Evolutionary conservation across 2,329 filamentous ascomycete species (phyloP).

Genomic region (Fusarium nurragi): DNA sequence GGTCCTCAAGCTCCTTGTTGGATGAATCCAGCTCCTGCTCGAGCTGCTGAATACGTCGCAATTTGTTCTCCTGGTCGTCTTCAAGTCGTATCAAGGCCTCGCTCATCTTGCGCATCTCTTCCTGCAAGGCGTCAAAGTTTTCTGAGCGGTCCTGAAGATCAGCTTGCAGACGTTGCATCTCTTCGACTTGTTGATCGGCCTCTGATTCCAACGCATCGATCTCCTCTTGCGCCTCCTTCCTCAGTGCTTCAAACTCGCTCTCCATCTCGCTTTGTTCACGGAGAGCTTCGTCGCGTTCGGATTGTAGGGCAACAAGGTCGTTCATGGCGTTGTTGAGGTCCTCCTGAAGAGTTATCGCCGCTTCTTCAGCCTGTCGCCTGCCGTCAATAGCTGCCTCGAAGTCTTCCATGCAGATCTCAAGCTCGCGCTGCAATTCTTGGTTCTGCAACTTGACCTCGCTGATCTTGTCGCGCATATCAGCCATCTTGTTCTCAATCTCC

Average conservation of each 20-base stretch:
- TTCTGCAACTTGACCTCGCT: slow-evolving; percentile 89
- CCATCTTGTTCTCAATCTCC: slow-evolving; percentile 84
- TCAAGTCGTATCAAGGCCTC: slow-evolving; percentile 87
- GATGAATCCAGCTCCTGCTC: slow-evolving; percentile 85
- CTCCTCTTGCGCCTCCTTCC: slow-evolving; percentile 72
- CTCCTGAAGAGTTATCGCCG: slow-evolving; percentile 73
- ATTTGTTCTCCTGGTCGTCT: slow-evolving; percentile 84
- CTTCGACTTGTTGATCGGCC: slow-evolving; percentile 75
- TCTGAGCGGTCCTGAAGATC: slow-evolving; percentile 82
- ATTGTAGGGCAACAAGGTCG: slow-evolving; percentile 80
- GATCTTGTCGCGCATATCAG: slow-evolving; percentile 84
- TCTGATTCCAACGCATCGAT: slow-evolving; percentile 75
- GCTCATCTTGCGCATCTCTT: slow-evolving; percentile 92
- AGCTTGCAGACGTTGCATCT: slow-evolving; percentile 73
- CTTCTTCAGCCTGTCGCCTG: slow-evolving; percentile 68
- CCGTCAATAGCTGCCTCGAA: slow-evolving; percentile 76
- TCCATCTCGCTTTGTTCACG: slow-evolving; percentile 70
- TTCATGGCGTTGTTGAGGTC: slow-evolving; percentile 83
- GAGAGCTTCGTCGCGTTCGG: slow-evolving; percentile 86
- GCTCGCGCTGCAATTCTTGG: slow-evolving; percentile 84
- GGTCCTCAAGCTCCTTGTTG: slow-evolving; percentile 84
- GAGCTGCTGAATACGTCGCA: slow-evolving; percentile 81
- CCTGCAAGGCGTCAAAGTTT: slow-evolving; percentile 89
- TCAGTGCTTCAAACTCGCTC: slow-evolving; percentile 67
- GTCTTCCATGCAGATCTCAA: slow-evolving; percentile 82